Conservation (phyloP, 2,329 filamentous ascomycete species). For the Aspergillus puulaauensis region DNA sequence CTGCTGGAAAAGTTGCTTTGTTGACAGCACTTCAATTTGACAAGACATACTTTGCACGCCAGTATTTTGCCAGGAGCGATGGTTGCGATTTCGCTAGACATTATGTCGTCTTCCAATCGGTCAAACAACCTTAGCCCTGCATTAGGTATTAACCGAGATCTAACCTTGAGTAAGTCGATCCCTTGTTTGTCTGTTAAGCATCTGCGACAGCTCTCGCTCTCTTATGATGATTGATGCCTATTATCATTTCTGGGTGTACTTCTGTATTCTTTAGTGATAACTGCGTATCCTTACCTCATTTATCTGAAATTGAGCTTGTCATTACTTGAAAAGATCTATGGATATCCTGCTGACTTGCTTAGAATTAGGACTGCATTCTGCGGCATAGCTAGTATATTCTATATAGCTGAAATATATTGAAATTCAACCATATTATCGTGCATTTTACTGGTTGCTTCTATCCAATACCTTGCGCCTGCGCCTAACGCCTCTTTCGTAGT, state of each 20-base stretch:
- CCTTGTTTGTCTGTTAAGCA: neutral
- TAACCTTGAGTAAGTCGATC: constrained; percentile 10
- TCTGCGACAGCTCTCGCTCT: neutral
- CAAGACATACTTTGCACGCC: neutral
- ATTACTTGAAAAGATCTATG: neutral
- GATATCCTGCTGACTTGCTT: constrained; percentile 9
- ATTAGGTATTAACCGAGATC: neutral
- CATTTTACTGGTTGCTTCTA: neutral
- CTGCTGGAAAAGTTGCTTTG: neutral
- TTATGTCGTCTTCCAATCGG: neutral
- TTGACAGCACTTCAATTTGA: neutral
- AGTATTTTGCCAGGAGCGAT: too few species aligned
- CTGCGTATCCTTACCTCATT: constrained; percentile 24
- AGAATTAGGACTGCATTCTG: neutral
- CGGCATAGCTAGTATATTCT: neutral
- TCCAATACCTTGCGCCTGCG: neutral
- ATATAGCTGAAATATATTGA: too few species aligned
- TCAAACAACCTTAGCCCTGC: neutral
- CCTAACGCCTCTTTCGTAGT: neutral
- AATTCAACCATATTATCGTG: neutral
- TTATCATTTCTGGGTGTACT: constrained; percentile 35
- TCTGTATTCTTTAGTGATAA: constrained; percentile 29
- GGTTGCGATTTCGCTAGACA: neutral
- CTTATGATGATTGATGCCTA: constrained; percentile 36
- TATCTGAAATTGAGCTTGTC: constrained; percentile 22